These are phyloP conservation scores for Malania oleifera DNA, from an alignment of 164 flowering plant genomes.

Conservation along the genomic window DNA sequence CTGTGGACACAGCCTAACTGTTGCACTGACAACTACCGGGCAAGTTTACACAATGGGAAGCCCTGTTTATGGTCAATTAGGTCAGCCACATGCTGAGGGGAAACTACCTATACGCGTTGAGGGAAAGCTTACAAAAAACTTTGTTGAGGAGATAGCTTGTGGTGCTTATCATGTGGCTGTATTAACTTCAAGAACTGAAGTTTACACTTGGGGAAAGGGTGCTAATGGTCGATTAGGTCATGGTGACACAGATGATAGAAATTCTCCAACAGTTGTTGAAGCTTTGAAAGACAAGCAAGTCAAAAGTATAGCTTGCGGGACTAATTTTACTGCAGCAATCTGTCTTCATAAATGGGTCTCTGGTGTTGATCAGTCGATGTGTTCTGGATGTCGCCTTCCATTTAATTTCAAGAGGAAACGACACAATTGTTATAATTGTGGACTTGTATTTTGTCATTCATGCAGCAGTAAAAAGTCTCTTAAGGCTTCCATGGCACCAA, in stretches of 20 bases:
- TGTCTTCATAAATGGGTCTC: constrained; percentile 32
- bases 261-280: constrained; percentile 21
- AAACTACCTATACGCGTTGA: constrained; percentile 22
- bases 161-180: constrained; percentile 26
- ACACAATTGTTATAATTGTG: constrained; percentile 31
- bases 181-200: constrained; percentile 26
- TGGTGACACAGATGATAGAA: constrained; percentile 28
- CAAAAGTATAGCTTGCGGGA: constrained; percentile 26
- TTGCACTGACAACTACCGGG: constrained; percentile 25
- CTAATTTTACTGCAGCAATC: constrained; percentile 28
- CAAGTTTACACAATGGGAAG: constrained; percentile 34
- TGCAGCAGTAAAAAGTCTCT: constrained; percentile 28
- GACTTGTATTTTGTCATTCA: constrained; percentile 24
- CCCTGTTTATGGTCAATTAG: constrained; percentile 27
- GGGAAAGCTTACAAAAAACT: constrained; percentile 20
- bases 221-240: constrained; percentile 32
- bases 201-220: constrained; percentile 30
- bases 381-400: constrained; percentile 23
- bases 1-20: constrained; percentile 26
- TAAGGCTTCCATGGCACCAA: constrained; percentile 24
- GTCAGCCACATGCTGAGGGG: constrained; percentile 25
- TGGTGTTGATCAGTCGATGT: constrained; percentile 22
- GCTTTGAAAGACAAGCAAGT: constrained; percentile 26
- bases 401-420: constrained; percentile 27
- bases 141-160: constrained; percentile 24